Evolutionary conservation across 179 eudicot species (phyloP), one percentile per base, ranked within the genome.

Genomic region (Nepenthes alata): DNA sequence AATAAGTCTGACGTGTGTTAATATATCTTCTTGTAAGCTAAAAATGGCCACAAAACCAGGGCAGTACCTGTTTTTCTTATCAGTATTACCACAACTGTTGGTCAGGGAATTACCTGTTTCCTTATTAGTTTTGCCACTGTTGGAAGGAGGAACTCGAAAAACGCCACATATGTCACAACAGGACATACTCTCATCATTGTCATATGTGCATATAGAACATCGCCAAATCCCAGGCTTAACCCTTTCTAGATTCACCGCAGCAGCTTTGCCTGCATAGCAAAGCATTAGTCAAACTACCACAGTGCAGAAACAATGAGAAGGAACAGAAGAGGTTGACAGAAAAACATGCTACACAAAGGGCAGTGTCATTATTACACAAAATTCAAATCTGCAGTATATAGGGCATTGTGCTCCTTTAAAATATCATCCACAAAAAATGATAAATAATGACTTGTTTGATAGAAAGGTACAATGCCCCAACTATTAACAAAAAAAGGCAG

Each of bases 111-210:
- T 78, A 93, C 99, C 99, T 80, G 75, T 53, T 58, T 58, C 64
- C 45, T 70, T 71, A 57, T 66, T 70, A 34, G 55, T 58, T 60
- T 65, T 60, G 55, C 57, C 67, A 70, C 51, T 75, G 58, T 74
- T 87, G 61, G 78, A 71, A 68, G 85, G 73, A 39, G 89, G 91
- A 67, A 73, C 60, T 44, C 89, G 85, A 59, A 94, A 77, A 73
- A 87, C 96, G 53, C 99, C 94, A 70, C 99, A 94, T 67, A 90
- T 87, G 34, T 94, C 97, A 74, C 99, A 94, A 66, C 73, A 77
- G 62, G 84, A 71, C 88, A 90, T 77, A 61, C 61, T 60, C 57
- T 90, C 95, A 61, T 85, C 89, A 70, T 90, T 94, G 70, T 90
- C 96, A 73, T 75, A 94, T 47, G 99, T 94, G 69, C 99, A 90